phyloP scores from a whole-genome alignment of 1,284 basidiomycete genomes.

The Pascua sp. region DNA sequence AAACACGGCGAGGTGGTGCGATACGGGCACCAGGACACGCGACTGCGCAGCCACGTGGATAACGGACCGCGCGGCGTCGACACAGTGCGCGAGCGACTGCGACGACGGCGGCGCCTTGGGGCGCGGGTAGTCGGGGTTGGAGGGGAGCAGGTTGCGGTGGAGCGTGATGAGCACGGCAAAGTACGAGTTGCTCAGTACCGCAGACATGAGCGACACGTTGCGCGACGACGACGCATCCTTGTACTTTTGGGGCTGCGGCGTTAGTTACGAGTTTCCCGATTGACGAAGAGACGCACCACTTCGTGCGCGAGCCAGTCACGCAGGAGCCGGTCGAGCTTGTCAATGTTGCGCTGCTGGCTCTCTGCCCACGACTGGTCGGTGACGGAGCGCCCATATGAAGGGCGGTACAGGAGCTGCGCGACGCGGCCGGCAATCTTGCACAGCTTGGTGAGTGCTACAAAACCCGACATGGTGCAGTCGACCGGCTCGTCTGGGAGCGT shows the following conservation, averaged over 20 bases:
- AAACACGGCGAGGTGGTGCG: slow-evolving; percentile 84
- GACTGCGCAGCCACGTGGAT: slow-evolving; percentile 80
- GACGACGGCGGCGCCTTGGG: slow-evolving; percentile 44
- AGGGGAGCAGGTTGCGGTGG: slow-evolving; percentile 74
- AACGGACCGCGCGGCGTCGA: slow-evolving; percentile 47
- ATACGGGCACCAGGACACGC: slow-evolving; percentile 75
- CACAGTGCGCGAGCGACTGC: slow-evolving; percentile 40
- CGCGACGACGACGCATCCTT: slow-evolving; percentile 37
- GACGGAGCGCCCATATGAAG: slow-evolving; percentile 32
- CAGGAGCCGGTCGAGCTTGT: slow-evolving; percentile 69
- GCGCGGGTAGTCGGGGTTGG: slow-evolving; percentile 38
- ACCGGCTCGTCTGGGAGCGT: slow-evolving; percentile 53
- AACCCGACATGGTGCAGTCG: slow-evolving; percentile 63
- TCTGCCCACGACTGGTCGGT: slow-evolving; percentile 65
- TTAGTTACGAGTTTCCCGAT: too few species aligned
- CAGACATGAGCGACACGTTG: slow-evolving; percentile 59
- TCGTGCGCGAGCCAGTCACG: slow-evolving; percentile 72
- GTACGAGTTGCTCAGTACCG: slow-evolving; percentile 83
- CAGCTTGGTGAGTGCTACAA: slow-evolving; percentile 67
- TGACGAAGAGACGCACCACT: slow-evolving; percentile 28
- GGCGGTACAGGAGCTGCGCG: slow-evolving; percentile 52
- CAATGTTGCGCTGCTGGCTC: slow-evolving; percentile 69
- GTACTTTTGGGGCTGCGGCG: slow-evolving; percentile 62
- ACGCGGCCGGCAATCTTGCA: slow-evolving; percentile 75
- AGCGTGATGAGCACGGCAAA: slow-evolving; percentile 82